Evolutionary conservation across 139 green algal genomes (phyloP), one percentile per base, ranked within the genome.

Genomic region (Haematococcus lacustris): DNA sequence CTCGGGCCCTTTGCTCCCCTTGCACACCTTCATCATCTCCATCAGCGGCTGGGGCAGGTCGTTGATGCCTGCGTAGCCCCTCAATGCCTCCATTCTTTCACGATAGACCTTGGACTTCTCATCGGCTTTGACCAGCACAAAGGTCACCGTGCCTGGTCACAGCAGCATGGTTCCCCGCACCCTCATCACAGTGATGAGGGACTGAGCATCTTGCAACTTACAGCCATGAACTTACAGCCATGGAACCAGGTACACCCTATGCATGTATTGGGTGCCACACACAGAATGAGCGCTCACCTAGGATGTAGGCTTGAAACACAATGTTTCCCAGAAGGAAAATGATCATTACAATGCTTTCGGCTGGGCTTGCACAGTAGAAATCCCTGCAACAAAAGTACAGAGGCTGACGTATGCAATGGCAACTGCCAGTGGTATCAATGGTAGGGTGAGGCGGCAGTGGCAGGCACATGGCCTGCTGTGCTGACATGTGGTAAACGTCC

Each of bases 291-390:
- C 70, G n/a, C 51, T 67, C 40, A 79, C 74, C 74, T 5, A 79
- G 51, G 35, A 79, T 79, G 74, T 79, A 79, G 3, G 74, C 74
- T 38, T 51, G 34, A 32, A 79, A 35, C 25, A 74, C 74, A 23
- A 79, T 51, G 59, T 79, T 79, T 57, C 71, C 38, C 34, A 74
- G 39, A 30, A 74, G 41, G 74, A 75, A 79, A 7, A 74, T 35
- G 43, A 51, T 50, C 67, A 71, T 71, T 40, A 62, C 33, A 6
- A 74, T 33, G n/a, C 57, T 50, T 41, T 79, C 74, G 9, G 39
- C 59, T 28, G 57, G 59, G 1, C 39, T 59, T 1, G 68, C 68
- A 2, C 5, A 13, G 35, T 75, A 79, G 39, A 74, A 79, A 43
- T 75, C 74, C 2, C 47, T 40, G 38, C 9, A 70, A n/a, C n/a